Conservation (phyloP, 129 eudicot species). For the Saussurea involucrata region DNA sequence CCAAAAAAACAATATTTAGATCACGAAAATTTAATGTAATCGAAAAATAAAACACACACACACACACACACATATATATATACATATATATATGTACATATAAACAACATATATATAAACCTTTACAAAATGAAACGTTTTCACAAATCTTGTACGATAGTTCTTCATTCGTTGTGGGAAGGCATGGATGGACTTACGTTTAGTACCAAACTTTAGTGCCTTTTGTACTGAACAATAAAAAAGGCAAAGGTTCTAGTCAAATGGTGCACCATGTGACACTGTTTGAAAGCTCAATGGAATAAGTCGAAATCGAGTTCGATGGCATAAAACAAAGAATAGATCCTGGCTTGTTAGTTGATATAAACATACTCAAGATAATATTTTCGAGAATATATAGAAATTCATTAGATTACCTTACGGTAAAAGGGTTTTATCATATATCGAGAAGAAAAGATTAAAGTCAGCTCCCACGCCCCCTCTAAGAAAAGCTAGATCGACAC, state of each 20-base stretch:
- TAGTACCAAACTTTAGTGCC: conserved; percentile 15
- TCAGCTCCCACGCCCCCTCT: neutral
- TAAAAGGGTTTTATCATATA: neutral
- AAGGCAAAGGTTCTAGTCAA: conserved; percentile 22
- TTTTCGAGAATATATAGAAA: neutral
- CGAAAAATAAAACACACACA: neutral
- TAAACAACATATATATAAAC: conserved; percentile 5
- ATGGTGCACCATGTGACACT: conserved; percentile 17
- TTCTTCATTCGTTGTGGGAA: conserved; percentile 14
- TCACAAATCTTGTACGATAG: conserved; percentile 20
- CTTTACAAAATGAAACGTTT: conserved; percentile 14
- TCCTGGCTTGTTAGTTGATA: conserved; percentile 6
- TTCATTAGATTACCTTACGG: neutral
- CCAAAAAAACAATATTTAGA: neutral
- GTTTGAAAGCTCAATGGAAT: conserved; percentile 26
- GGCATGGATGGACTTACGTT: conserved; percentile 6
- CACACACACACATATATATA: too few species aligned
- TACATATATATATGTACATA: neutral
- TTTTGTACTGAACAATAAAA: conserved; percentile 22
- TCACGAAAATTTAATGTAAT: neutral
- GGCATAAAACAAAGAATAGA: neutral
- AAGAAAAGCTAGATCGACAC: neutral
- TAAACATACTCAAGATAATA: conserved; percentile 11
- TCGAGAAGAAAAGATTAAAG: neutral
- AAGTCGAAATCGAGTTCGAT: conserved; percentile 23